Percentiles rank a stretch among this genome's conserved stretches.
These are phyloP conservation scores for Aspergillus fischeri DNA, from an alignment of 2,329 filamentous ascomycete species.

Conservation along the genomic window DNA sequence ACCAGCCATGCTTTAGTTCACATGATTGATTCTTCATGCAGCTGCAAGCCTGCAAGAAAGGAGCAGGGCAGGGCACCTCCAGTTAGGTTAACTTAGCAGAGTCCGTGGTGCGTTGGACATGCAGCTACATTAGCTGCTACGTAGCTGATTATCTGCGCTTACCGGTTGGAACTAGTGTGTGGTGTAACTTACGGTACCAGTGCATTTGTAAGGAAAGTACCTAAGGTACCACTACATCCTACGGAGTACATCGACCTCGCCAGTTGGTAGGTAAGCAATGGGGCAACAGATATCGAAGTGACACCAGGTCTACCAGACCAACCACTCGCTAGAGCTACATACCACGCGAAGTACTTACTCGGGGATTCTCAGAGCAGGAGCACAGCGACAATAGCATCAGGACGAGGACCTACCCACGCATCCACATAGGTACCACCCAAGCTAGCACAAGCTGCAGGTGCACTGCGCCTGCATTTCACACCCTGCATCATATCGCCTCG, in stretches of 20 bases:
- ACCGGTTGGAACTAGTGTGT: too few relatives aligned
- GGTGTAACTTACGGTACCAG: too few relatives aligned
- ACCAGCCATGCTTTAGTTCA: conserved; percentile 15
- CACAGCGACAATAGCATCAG: background rate
- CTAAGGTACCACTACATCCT: too few relatives aligned
- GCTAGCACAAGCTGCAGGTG: background rate
- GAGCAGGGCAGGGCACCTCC: background rate
- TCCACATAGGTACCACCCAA: background rate
- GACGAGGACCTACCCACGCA: background rate
- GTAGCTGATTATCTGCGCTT: too few relatives aligned
- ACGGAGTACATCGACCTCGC: too few relatives aligned
- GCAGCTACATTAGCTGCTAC: background rate
- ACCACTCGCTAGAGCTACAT: too few relatives aligned
- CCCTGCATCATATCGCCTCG: background rate
- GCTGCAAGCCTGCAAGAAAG: conserved; percentile 29
- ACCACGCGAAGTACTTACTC: too few relatives aligned
- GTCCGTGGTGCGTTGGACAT: background rate
- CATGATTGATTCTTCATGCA: conserved; percentile 36
- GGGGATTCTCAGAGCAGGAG: too few relatives aligned
- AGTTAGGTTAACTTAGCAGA: background rate
- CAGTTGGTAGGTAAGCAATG: too few relatives aligned
- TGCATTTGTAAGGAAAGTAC: too few relatives aligned
- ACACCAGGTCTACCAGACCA: too few relatives aligned
- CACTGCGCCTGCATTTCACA: background rate
- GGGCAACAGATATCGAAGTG: too few relatives aligned